Evolutionary conservation across 192 early-diverging fungal species (phyloP).

Genomic region (Coemansia sp.): DNA sequence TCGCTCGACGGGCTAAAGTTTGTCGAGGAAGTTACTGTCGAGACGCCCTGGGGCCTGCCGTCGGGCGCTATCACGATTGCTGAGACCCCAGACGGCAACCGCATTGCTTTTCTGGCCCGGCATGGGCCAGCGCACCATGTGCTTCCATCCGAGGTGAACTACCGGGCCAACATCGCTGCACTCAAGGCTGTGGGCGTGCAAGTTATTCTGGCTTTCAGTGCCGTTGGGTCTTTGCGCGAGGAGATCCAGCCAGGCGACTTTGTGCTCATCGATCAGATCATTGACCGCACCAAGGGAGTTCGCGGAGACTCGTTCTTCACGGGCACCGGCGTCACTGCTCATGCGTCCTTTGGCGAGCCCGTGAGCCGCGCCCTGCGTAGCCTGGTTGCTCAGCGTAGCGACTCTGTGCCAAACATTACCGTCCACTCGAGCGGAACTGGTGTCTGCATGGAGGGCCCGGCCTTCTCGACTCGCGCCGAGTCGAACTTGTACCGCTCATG

Average conservation of each 20-base stretch:
- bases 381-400: slow-evolving; percentile 64
- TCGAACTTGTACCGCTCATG: slow-evolving; percentile 93
- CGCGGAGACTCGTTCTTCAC: slow-evolving; percentile 94
- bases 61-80: slow-evolving; percentile 84
- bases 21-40: slow-evolving; percentile 78
- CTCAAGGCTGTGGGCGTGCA: slow-evolving; percentile 91
- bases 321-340: slow-evolving; percentile 82
- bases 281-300: slow-evolving; percentile 97
- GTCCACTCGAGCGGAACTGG: slow-evolving; percentile 83
- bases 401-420: slow-evolving; percentile 43
- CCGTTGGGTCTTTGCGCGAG: slow-evolving; percentile 92
- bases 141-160: slow-evolving; percentile 87
- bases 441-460: slow-evolving; percentile 98
- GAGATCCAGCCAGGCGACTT: slow-evolving; percentile 94
- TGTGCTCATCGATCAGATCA: slow-evolving; percentile 89
- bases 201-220: slow-evolving; percentile 93
- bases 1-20: slow-evolving; percentile 76
- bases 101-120: slow-evolving; percentile 94
- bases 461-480: slow-evolving; percentile 97
- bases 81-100: slow-evolving; percentile 62
- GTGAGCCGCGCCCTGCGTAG: slow-evolving; percentile 75
- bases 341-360: slow-evolving; percentile 93
- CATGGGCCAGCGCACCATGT: slow-evolving; percentile 89
- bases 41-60: slow-evolving; percentile 90
- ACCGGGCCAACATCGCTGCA: slow-evolving; percentile 96